Evolutionary conservation across 2,329 filamentous ascomycete species (phyloP).

Genomic region (Epichloe scottii): DNA sequence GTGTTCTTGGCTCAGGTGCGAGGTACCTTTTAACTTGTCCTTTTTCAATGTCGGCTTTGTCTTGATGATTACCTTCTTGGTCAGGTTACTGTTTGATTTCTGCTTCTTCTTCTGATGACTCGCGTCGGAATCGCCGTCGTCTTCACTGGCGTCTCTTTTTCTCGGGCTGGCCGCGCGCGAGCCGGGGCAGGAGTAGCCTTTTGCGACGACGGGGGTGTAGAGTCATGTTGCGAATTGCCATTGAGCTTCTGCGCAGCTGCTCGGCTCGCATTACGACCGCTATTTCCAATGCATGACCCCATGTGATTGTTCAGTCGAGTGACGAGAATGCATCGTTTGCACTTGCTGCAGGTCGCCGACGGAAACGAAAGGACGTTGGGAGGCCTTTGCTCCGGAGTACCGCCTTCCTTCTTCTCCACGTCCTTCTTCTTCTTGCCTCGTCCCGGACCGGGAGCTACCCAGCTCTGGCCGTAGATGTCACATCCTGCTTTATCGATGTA

Average conservation of each 20-base stretch:
- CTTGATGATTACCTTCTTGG: constrained; percentile 46
- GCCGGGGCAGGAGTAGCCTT: constrained; percentile 45
- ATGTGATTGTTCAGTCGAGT: constrained; percentile 56
- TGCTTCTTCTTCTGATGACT: constrained; percentile 46
- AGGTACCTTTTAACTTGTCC: constrained; percentile 40
- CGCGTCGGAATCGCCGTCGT: constrained; percentile 39
- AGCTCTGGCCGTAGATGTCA: constrained; percentile 75
- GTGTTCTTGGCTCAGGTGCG: constrained; percentile 37
- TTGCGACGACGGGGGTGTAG: constrained; percentile 49
- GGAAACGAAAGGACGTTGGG: constrained; percentile 52
- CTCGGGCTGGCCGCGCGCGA: constrained; percentile 42
- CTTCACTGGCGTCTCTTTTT: constrained; percentile 45
- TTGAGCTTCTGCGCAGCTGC: constrained; percentile 52
- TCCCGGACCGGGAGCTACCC: constrained; percentile 57
- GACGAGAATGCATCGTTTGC: constrained; percentile 52
- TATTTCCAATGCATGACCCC: constrained; percentile 55
- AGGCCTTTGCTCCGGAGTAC: constrained; percentile 40
- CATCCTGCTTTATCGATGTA: constrained; percentile 65
- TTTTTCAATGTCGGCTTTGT: constrained; percentile 38
- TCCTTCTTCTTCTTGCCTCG: constrained; percentile 73
- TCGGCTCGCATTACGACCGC: constrained; percentile 48
- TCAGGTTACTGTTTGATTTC: constrained; percentile 28
- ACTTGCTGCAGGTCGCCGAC: constrained; percentile 54
- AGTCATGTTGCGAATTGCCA: constrained; percentile 40
- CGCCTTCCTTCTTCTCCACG: constrained; percentile 47